Base-by-base conservation (phyloP, 805 yeast genomes). In the Saccharomycopsis olivae region DNA sequence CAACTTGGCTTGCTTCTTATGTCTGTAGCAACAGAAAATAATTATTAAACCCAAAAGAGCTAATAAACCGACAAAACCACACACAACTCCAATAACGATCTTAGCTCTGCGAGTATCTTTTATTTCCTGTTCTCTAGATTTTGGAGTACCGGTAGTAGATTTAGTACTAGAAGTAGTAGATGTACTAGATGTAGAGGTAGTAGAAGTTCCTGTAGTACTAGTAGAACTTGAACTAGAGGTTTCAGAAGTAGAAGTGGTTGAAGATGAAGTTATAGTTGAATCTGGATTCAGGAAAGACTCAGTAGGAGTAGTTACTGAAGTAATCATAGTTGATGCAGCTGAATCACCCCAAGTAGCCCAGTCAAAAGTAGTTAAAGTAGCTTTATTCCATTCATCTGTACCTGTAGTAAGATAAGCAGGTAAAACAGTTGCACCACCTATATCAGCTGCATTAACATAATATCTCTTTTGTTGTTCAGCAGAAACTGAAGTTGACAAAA, bases 321-420 rank as follows among this genome's bases (percentile, higher is more conserved):
- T 39, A 21, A 11, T 11, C 17, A 23, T 10, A 11, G 43, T 43
- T 16, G 36, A 21, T 8, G 19, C 36, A 34, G 29, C 24, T 2
- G 40, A 21, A 36, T 41, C 33, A 8, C 28, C 43, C 48, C 48
- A 45, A 19, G 48, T 41, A 11, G 25, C 36, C 48, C 48, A 45
- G 29, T 41, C 31, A 27, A 45, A 28, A 15, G 41, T 35, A 14
- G 48, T 41, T 20, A 45, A 38, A 5, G 48, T 45, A 24, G 48
- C 43, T 33, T 35, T 45, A 27, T 41, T 38, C 48, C 48, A 45
- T n/a, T 31, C 33, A 24, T 38, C 28, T 5, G 43, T 41, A 15
- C 48, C 48, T 2, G 48, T 45, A n/a, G 48, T 45, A 11, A 45
- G 28, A 24, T 45, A 44, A 3, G 46, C 38, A n/a, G 48, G 48